These are phyloP conservation scores for Macrocybe gigantea DNA, from an alignment of 768 basidiomycete species.

Conservation along the genomic window DNA sequence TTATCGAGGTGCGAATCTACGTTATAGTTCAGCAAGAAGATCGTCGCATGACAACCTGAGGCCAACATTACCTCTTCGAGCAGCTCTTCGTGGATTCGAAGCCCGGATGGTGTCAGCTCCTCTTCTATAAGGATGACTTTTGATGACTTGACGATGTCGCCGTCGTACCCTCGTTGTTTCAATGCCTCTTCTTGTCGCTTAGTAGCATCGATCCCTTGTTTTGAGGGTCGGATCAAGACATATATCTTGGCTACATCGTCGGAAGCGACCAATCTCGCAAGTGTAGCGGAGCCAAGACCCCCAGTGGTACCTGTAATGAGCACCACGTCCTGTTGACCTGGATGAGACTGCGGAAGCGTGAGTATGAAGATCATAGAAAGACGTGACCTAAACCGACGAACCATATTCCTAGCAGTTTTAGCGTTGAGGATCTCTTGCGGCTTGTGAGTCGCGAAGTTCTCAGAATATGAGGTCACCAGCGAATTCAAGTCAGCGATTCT, in stretches of 20 bases:
- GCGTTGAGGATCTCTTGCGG: neutral
- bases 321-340: slow-evolving; percentile 13
- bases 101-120: neutral
- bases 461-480: neutral
- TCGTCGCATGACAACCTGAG: too few relatives aligned
- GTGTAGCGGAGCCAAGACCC: slow-evolving; percentile 21
- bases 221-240: slow-evolving; percentile 18
- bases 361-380: too few relatives aligned
- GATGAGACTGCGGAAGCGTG: neutral
- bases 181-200: slow-evolving; percentile 3
- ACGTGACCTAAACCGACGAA: too few relatives aligned
- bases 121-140: slow-evolving; percentile 3
- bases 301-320: slow-evolving; percentile 31
- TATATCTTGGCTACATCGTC: slow-evolving; percentile 17
- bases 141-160: neutral
- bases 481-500: neutral
- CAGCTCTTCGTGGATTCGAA: neutral
- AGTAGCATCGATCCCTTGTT: neutral
- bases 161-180: slow-evolving; percentile 1
- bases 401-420: too few relatives aligned
- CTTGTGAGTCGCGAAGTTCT: neutral
- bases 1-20: slow-evolving; percentile 4
- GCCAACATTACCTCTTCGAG: slow-evolving; percentile 3
- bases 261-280: slow-evolving; percentile 17
- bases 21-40: neutral